Evolutionary conservation across 495 filamentous ascomycete species (phyloP).

Genomic region (Xylaria cubensis): DNA sequence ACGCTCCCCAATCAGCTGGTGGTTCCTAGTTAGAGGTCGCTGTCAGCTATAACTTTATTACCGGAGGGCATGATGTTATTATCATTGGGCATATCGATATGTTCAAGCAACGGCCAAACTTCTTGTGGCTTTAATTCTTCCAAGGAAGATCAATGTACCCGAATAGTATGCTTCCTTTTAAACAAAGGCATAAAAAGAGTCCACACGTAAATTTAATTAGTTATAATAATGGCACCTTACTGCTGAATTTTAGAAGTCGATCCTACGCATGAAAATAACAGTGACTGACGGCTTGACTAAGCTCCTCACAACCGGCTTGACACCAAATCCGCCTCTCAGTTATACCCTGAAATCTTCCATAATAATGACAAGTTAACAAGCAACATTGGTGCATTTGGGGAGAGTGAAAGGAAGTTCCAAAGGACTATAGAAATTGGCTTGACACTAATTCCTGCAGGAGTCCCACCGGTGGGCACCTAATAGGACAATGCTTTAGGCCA

Average conservation of each 20-base stretch:
- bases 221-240: not conserved
- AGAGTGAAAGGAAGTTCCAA: not conserved
- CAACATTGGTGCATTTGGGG: not conserved
- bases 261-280: not conserved
- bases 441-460: not conserved
- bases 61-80: too few species aligned
- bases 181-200: not conserved
- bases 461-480: not conserved
- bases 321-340: not conserved
- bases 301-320: not conserved
- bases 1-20: not conserved
- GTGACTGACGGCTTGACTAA: not conserved
- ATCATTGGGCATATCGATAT: not conserved
- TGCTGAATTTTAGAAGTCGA: not conserved
- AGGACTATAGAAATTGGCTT: not conserved
- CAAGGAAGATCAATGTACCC: not conserved
- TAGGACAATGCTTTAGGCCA: not conserved
- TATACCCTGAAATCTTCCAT: not conserved
- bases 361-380: not conserved
- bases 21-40: not conserved
- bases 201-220: not conserved
- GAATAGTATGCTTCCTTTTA: not conserved
- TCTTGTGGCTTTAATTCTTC: not conserved
- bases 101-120: not conserved
- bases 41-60: not conserved